Evolutionary conservation across 495 filamentous ascomycete species (phyloP), one percentile per base, ranked within the genome.

Genomic region (Saxophila tyrrhenica): DNA sequence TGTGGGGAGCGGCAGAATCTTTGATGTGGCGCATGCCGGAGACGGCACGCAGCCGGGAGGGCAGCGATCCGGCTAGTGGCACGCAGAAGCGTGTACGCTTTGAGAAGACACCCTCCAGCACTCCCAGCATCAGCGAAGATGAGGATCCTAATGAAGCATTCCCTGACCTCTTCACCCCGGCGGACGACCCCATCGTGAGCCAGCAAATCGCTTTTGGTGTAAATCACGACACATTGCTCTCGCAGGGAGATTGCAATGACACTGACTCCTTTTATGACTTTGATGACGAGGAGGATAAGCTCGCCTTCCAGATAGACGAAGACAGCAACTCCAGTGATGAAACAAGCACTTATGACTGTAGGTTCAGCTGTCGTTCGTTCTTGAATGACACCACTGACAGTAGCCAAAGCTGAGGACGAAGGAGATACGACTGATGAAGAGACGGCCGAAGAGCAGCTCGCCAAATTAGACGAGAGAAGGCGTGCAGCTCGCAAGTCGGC

Each of bases 361-460:
- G 25, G 42, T 54, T 9, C 41, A 35, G 13, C 2, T 16, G 29
- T 1, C 25, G 15, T 20, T 42, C 8, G 21, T 21, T 11, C 1
- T 44, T 13, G 7, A 5, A 2, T 13, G 23, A 19, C n/a, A 16
- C 43, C 16, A 43, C 56, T 59, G 45, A 59, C 56, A 35, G n/a
- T 5, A 25, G 25, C 10, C 19, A n/a, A 23, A 61, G 58, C 54
- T 39, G 54, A 57, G 21, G 55, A 61, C 17, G 57, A 53, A 16
- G 58, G 58, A 19, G 58, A 61, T 32, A 57, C 54, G 19, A 61
- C 58, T 29, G 58, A 61, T 39, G 58, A 57, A 54, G 58, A 61
- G 22, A 45, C 39, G 13, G 29, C 25, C 15, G 58, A 61, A 42
- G 55, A 54, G 20, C 32, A 25, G 7, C 21, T 46, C 17, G 53